Base-by-base conservation (phyloP, 371 early-diverging fungal species). In the Chytridiales sp. region DNA sequence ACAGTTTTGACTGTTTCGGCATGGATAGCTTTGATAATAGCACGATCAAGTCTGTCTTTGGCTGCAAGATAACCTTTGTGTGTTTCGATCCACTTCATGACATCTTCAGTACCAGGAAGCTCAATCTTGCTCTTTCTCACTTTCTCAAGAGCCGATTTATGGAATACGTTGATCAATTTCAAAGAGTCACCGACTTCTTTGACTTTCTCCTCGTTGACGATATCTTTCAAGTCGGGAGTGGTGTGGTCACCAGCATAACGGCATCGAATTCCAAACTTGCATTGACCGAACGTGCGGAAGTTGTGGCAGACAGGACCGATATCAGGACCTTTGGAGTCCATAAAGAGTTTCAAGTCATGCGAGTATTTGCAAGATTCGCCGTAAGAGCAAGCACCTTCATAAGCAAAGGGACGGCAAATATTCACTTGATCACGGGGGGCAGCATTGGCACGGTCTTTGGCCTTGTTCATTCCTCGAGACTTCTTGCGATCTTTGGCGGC, bases 181-280 rank as follows among this genome's bases (percentile, higher is more conserved):
- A 38, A 13, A 3, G 44, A 43, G 2, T 31, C 17, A 5, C 55
- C 60, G 27, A 55, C 56, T 4, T n/a, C 19, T 13, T 32, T 35
- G 24, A 56, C 56, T 1, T 35, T 8, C 46, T 53, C 61, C 30
- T 49, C 47, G 32, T 66, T 44, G 43, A 56, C 61, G 3, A 64
- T 21, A 26, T 61, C 29, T 17, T 49, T 40, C n/a, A 36, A 38
- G 6, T 52, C 77, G 13, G 67, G 66, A 35, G 75, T 76, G 22
- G 86, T 66, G 70, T 96, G 95, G 2, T 84, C 85, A 1, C 67
- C 68, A 24, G 90, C 74, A 62, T 64, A 94, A 15, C 95, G 78
- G 74, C 97, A 95, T 48, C 84, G 85, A 48, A 89, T 72, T 3
- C 94, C 72, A 56, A 52, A 81, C 73, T 46, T 79, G 84, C 92